Conservation (phyloP, 208 protist species). For the Angomonas desouzai region DNA sequence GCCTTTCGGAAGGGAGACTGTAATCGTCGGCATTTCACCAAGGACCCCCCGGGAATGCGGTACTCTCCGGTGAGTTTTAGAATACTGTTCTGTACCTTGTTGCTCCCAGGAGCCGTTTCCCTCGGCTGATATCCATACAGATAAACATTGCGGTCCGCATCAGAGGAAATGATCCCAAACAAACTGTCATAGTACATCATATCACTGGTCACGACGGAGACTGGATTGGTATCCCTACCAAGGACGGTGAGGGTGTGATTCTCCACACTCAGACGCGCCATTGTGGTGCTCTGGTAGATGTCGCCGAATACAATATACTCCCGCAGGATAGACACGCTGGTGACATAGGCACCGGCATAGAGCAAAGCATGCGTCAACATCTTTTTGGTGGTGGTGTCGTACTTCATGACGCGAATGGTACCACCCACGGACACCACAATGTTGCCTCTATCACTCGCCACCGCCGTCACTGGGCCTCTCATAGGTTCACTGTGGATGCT, state of each 20-base stretch:
- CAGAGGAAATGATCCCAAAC: slow-evolving; percentile 64
- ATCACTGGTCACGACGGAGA: slow-evolving; percentile 62
- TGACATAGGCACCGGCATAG: slow-evolving; percentile 82
- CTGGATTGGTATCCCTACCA: slow-evolving; percentile 47
- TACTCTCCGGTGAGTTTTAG: slow-evolving; percentile 79
- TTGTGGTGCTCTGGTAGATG: slow-evolving; percentile 54
- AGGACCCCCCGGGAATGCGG: slow-evolving; percentile 55
- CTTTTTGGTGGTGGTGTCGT: slow-evolving; percentile 42
- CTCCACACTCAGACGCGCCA: slow-evolving; percentile 70
- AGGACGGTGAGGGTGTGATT: slow-evolving; percentile 80
- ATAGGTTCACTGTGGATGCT: slow-evolving; percentile 67
- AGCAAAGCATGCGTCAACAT: slow-evolving; percentile 74
- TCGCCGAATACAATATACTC: slow-evolving; percentile 83
- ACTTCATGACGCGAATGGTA: slow-evolving; percentile 79
- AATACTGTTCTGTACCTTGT: slow-evolving; percentile 19
- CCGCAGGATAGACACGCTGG: slow-evolving; percentile 55
- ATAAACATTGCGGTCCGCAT: slow-evolving; percentile 71
- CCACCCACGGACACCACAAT: slow-evolving; percentile 78
- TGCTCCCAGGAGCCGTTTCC: slow-evolving; percentile 17
- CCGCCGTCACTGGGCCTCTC: slow-evolving; percentile 76
- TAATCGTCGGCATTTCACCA: slow-evolving; percentile 62
- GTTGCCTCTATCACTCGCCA: slow-evolving; percentile 47
- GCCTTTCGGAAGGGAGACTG: slow-evolving; percentile 23
- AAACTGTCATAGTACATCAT: slow-evolving; percentile 73
- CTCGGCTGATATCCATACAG: slow-evolving; percentile 75